phyloP scores from a whole-genome alignment of 1,139 yeast genomes.

The Saccharomyces hybrid region DNA sequence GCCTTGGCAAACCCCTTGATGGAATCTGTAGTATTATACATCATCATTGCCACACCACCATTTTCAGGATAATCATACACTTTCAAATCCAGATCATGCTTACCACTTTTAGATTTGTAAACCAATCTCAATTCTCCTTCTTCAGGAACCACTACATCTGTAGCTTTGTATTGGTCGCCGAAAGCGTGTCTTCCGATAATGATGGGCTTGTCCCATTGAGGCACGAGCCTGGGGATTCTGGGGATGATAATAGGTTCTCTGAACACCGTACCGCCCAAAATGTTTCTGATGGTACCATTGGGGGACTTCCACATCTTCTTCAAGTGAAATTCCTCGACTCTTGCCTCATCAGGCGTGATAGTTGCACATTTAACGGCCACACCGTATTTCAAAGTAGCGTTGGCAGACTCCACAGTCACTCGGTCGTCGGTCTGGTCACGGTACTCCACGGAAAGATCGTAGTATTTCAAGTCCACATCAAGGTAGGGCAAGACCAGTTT shows the following conservation, averaged over 20 bases:
- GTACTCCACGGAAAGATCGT: conserved; percentile 77
- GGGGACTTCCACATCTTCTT: conserved; percentile 98
- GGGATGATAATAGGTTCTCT: conserved; percentile 93
- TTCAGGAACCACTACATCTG: conserved; percentile 69
- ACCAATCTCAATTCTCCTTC: conserved; percentile 75
- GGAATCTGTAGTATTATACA: conserved; percentile 93
- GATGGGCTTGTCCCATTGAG: conserved; percentile 91
- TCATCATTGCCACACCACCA: conserved; percentile 81
- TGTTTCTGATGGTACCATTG: conserved; percentile 91
- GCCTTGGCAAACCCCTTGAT: conserved; percentile 86
- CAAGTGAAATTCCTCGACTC: conserved; percentile 81
- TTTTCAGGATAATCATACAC: conserved; percentile 62
- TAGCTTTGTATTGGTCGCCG: conserved; percentile 95
- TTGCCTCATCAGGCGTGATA: conserved; percentile 92
- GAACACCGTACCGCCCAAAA: conserved; percentile 92
- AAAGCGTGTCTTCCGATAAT: conserved; percentile 95
- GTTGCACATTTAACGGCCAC: conserved; percentile 97
- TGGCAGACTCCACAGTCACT: conserved; percentile 83
- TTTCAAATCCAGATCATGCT: conserved; percentile 41
- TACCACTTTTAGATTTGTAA: conserved; percentile 49
- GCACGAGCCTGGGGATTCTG: conserved; percentile 79
- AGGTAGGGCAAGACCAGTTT: conserved; percentile 77
- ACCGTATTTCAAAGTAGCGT: conserved; percentile 79
- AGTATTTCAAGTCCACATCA: conserved; percentile 83
- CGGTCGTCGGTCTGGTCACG: conserved; percentile 84